Evolutionary conservation across 306 rosid genomes (phyloP).

Genomic region (Citrullus amarus): DNA sequence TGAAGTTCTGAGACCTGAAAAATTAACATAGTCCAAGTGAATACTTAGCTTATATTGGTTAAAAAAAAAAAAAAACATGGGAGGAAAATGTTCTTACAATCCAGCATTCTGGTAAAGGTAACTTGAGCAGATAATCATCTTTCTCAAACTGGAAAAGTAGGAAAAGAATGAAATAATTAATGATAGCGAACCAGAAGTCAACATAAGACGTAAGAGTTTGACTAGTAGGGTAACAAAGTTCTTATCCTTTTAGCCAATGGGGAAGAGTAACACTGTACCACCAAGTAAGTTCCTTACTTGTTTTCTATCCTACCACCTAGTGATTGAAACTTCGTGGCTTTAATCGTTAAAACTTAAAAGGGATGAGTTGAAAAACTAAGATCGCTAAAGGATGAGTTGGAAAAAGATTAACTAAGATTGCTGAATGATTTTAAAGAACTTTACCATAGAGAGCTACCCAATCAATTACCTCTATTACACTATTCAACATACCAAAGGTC

Average conservation of each 20-base stretch:
- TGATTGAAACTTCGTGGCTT: neutral
- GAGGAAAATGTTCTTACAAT: conserved; percentile 48
- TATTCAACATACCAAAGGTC: neutral
- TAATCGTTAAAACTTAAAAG: neutral
- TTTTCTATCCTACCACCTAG: neutral
- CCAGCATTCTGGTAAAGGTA: conserved; percentile 92
- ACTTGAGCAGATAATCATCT: conserved; percentile 40
- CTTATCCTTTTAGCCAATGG: neutral
- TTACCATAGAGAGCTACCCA: neutral
- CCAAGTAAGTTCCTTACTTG: neutral
- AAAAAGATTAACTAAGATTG: neutral
- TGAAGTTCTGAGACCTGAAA: conserved; percentile 86
- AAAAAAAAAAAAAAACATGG: conserved; percentile 10
- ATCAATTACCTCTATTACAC: neutral
- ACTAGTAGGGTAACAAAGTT: neutral
- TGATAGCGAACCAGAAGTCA: neutral
- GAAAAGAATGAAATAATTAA: neutral
- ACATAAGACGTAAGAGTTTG: neutral
- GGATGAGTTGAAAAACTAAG: neutral
- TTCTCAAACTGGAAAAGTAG: conserved; percentile 44
- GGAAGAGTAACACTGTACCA: neutral
- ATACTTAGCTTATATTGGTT: conserved; percentile 1
- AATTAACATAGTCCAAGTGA: conserved; percentile 6
- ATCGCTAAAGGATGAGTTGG: too few species aligned
- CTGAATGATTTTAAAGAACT: neutral